Conservation (phyloP, 2,329 filamentous ascomycete genomes). For the Hymenoscyphus linearis region DNA sequence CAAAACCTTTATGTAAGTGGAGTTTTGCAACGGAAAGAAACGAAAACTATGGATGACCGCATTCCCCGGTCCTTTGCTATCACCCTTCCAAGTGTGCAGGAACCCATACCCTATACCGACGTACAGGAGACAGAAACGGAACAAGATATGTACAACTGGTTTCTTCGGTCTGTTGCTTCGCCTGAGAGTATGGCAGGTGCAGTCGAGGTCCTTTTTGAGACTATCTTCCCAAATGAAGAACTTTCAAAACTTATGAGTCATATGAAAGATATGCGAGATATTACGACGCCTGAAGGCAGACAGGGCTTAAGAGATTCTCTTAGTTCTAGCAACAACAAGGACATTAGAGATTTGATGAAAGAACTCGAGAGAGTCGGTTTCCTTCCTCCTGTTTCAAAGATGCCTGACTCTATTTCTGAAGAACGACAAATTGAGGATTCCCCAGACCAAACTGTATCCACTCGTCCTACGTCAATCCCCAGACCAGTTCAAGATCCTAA, state of each 20-base stretch:
- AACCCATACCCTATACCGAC: background rate
- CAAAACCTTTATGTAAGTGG: constrained; percentile 7
- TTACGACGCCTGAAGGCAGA: background rate
- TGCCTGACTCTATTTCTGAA: background rate
- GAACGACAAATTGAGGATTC: background rate
- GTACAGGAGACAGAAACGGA: constrained; percentile 20
- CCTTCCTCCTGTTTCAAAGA: background rate
- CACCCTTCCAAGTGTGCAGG: background rate
- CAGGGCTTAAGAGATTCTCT: background rate
- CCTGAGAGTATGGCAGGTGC: background rate
- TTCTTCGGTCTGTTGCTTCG: constrained; percentile 14
- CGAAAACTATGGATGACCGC: background rate
- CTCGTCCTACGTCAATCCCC: too few species aligned
- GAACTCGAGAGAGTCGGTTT: background rate
- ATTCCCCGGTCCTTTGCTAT: background rate
- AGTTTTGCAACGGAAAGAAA: constrained; percentile 13
- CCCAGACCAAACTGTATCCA: background rate
- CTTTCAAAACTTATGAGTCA: background rate
- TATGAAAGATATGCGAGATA: constrained; percentile 1
- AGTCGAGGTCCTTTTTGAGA: background rate
- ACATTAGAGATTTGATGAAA: background rate
- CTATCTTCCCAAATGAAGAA: constrained; percentile 6
- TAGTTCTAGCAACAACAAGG: background rate
- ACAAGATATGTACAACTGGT: constrained; percentile 29
- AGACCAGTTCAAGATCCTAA: constrained; percentile 8